Evolutionary conservation across 2,329 filamentous ascomycete genomes (phyloP), one percentile per base, ranked within the genome.

Genomic region (Xylaria sp.): DNA sequence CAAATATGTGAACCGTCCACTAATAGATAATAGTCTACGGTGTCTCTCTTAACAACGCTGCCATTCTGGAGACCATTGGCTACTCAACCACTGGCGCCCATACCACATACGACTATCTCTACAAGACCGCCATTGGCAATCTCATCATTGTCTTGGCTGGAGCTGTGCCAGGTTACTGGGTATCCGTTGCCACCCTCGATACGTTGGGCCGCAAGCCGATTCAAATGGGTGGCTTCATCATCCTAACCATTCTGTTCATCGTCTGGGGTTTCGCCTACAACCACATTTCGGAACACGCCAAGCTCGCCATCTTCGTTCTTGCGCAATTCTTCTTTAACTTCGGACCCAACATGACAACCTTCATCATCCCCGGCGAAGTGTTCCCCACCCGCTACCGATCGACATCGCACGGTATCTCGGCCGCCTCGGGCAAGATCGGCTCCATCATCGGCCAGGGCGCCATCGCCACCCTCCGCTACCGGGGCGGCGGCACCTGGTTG

Each of bases 81-180:
- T 95, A 90, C 81, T 89, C 89, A 23, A 86, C 85, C 41, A 84
- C 83, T 9, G 72, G 76, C 71, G 80, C 80, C 48, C 77, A 76
- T 64, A 88, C 86, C 71, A 88, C 92, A 37, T 94, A 94, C 82
- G 80, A 92, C 73, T 86, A 85, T 78, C 85, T 94, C 70, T 90
- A 89, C 83, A 92, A 92, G 81, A 93, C 89, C 8, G 91, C 92
- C 59, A 86, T 93, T 23, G 92, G 92, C 10, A 94, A 95, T 82
- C 82, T 94, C 74, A 93, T 94, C 73, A 86, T 94, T 60, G 90
- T 94, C 73, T 89, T 92, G 68, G 92, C 92, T 3, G 92, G 92
- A 66, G 91, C 92, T 57, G 92, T 94, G 15, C 92, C 92, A 0
- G 92, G 92, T 15, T 94, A 94, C 84, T 94, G 92, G 92, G 87